These are phyloP conservation scores for Areca catechu DNA, from an alignment of 176 grass and related monocot genomes.

Conservation along the genomic window DNA sequence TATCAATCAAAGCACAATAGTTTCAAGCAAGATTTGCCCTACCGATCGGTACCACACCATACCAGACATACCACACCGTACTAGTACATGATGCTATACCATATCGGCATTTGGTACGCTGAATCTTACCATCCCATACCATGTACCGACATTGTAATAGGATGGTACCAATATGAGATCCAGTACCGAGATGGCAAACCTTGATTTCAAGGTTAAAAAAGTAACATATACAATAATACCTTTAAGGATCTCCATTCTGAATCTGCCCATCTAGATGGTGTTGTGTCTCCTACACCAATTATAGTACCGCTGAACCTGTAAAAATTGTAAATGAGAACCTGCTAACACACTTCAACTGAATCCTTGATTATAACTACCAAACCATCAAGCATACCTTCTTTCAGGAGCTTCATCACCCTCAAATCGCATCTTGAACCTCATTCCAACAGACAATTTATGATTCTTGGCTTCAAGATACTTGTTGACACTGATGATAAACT, in stretches of 20 bases:
- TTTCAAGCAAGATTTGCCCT: background rate
- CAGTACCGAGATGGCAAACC: too few species aligned
- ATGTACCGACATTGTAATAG: too few species aligned
- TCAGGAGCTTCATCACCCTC: conserved; percentile 89
- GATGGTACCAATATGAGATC: too few species aligned
- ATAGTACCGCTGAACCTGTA: conserved; percentile 94
- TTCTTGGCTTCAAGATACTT: conserved; percentile 92
- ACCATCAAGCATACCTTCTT: conserved; percentile 37
- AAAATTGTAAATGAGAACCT: conserved; percentile 16
- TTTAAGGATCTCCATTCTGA: conserved; percentile 94
- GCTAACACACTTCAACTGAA: too few species aligned
- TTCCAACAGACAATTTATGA: conserved; percentile 66
- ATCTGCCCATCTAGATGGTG: conserved; percentile 58
- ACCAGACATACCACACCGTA: too few species aligned
- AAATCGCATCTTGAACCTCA: conserved; percentile 97
- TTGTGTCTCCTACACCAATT: conserved; percentile 47
- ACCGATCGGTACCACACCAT: too few species aligned
- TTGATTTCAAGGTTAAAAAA: conserved; percentile 8
- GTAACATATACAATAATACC: conserved; percentile 18
- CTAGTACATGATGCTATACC: too few species aligned
- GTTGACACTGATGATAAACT: conserved; percentile 83
- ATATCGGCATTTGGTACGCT: too few species aligned
- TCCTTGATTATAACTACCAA: background rate
- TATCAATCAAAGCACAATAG: too few species aligned
- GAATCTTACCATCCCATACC: too few species aligned